Evolutionary conservation across 169 alveolate species (phyloP), one percentile per base, ranked within the genome.

Genomic region (Cryptosporidium parvum): DNA sequence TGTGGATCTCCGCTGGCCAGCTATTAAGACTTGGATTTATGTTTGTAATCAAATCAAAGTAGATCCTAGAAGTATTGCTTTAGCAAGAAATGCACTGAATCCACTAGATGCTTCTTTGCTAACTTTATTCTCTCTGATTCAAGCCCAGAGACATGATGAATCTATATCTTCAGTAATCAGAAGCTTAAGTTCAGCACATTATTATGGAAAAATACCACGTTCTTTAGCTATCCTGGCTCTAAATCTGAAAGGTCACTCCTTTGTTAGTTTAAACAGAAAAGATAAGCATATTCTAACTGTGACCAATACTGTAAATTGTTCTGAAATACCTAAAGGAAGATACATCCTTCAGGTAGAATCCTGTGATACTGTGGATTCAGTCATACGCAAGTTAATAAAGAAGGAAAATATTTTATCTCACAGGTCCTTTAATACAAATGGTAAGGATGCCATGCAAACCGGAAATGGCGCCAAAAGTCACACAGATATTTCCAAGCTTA

Each of bases 1-100:
- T 9, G n/a, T 80, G n/a, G 89, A 80, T 51, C 89, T 80, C 12
- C 73, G 89, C 23, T 80, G 89, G 89, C 89, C 89, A 44, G 62
- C 62, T 31, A 14, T 80, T 10, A 80, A 80, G 23, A 16, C 89
- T 18, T 80, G 89, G 89, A 62, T 61, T 23, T 51, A 61, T n/a
- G 59, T 80, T 23, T 80, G 70, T 14, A 67, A 65, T 14, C 42
- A 26, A n/a, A 33, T 80, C 39, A 44, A 65, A 18, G 75, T 80
- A 7, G 89, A 80, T 14, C 89, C 89, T 7, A 80, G 89, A 16
- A 44, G 89, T 39, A 16, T 80, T 10, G 89, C 80, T 14, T n/a
- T 80, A 23, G 89, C 48, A 6, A 59, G 44, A n/a, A 80, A 59
- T 58, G 61, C 80, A 14, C 6, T 35, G 3, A 48, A 44, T 45